Percentiles rank a stretch among this genome's conserved stretches.
Conservation (phyloP, 2,329 filamentous ascomycete genomes). For the Epichloe uncinata region DNA sequence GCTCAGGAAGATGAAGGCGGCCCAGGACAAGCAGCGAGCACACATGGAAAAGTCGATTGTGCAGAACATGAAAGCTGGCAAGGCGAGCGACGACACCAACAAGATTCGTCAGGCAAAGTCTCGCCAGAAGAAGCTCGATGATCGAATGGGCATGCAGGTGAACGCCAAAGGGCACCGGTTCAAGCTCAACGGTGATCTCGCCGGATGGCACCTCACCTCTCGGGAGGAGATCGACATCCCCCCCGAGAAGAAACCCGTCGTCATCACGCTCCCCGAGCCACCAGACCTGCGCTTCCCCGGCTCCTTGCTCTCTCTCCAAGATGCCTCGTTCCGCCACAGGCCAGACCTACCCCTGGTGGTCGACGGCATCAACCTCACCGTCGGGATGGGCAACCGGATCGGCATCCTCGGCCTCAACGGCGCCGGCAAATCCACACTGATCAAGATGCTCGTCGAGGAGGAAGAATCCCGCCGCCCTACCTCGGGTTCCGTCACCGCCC, state of each 20-base stretch:
- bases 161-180: slow-evolving; percentile 60
- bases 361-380: slow-evolving; percentile 50
- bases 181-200: slow-evolving; percentile 64
- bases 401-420: slow-evolving; percentile 72
- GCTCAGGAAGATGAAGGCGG: slow-evolving; percentile 64
- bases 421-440: slow-evolving; percentile 66
- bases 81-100: slow-evolving; percentile 68
- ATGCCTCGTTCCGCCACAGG: slow-evolving; percentile 51
- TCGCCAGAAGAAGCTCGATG: slow-evolving; percentile 72
- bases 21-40: slow-evolving; percentile 66
- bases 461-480: slow-evolving; percentile 37
- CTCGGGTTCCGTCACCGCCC: slow-evolving; percentile 47
- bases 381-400: slow-evolving; percentile 60
- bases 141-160: slow-evolving; percentile 65
- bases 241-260: slow-evolving; percentile 43
- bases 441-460: slow-evolving; percentile 52
- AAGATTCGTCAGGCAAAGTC: slow-evolving; percentile 77
- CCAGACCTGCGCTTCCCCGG: slow-evolving; percentile 63
- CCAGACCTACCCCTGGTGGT: slow-evolving; percentile 30
- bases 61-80: slow-evolving; percentile 61
- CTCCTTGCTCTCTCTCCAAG: slow-evolving; percentile 58
- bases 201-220: slow-evolving; percentile 43
- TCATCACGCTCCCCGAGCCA: slow-evolving; percentile 46
- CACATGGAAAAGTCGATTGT: slow-evolving; percentile 70
- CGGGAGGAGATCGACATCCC: slow-evolving; percentile 62